phyloP scores from a whole-genome alignment of 257 asterid genomes.

The Mentha longifolia region DNA sequence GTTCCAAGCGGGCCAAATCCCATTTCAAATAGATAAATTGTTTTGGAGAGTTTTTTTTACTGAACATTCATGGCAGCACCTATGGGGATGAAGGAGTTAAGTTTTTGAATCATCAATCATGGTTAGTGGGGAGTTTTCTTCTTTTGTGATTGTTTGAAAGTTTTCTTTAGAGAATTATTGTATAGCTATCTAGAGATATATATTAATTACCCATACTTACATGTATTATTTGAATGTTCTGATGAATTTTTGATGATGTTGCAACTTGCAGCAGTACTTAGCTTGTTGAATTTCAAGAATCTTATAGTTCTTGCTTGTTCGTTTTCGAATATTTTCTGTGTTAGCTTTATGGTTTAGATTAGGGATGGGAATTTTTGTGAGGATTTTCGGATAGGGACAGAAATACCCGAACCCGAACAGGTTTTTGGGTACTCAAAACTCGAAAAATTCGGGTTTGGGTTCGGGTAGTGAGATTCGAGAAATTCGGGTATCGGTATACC shows the following conservation, averaged over 20 bases:
- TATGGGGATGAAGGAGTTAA: neutral
- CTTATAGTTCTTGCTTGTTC: too few species aligned
- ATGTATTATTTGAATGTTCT: conserved; percentile 7
- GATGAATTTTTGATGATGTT: conserved; percentile 20
- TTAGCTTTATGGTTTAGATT: too few species aligned
- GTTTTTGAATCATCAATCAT: neutral
- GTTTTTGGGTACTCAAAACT: too few species aligned
- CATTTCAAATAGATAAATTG: conserved; percentile 59
- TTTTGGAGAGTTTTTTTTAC: neutral
- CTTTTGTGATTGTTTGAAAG: neutral
- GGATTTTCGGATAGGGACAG: too few species aligned
- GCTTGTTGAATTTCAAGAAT: too few species aligned
- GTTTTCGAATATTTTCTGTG: too few species aligned
- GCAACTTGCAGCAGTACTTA: neutral
- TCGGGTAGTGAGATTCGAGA: too few species aligned
- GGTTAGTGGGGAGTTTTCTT: neutral
- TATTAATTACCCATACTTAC: conserved; percentile 3
- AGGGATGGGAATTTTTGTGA: too few species aligned
- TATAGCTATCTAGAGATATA: conserved; percentile 39
- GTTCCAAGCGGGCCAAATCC: conserved; percentile 97
- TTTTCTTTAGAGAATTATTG: conserved; percentile 23
- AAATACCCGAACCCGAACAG: too few species aligned
- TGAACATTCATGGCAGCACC: neutral
- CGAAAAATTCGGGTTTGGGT: too few species aligned
- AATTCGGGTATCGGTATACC: too few species aligned